Evolutionary conservation across 1,284 basidiomycete species (phyloP).

Genomic region (Apiotrichum gracile): DNA sequence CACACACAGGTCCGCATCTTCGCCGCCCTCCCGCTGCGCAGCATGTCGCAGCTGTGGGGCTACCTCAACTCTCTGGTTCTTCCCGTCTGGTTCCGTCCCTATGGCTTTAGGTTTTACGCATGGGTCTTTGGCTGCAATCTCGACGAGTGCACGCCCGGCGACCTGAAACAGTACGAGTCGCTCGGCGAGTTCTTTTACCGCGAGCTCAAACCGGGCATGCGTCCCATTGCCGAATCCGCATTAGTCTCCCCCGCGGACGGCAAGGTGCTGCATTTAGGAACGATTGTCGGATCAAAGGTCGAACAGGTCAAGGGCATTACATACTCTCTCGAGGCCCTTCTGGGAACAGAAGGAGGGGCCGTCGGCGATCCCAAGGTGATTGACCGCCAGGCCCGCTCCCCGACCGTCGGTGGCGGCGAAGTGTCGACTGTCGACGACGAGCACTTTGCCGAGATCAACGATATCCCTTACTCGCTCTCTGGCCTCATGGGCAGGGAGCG

Average conservation of each 20-base stretch:
- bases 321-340: slow-evolving; percentile 87
- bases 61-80: slow-evolving; percentile 87
- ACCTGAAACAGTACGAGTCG: slow-evolving; percentile 71
- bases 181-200: slow-evolving; percentile 95
- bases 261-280: slow-evolving; percentile 84
- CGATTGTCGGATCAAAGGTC: slow-evolving; percentile 70
- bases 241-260: slow-evolving; percentile 94
- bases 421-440: slow-evolving; percentile 53
- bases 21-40: slow-evolving; percentile 87
- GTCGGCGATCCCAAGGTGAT: slow-evolving; percentile 20
- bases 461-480: slow-evolving; percentile 88
- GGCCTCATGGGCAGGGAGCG: slow-evolving; percentile 60
- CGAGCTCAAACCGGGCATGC: slow-evolving; percentile 70
- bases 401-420: slow-evolving; percentile 44
- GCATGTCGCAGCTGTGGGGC: slow-evolving; percentile 92
- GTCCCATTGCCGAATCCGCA: slow-evolving; percentile 71
- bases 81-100: slow-evolving; percentile 88
- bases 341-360: slow-evolving; percentile 55
- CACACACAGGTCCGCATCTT: slow-evolving; percentile 80
- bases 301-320: slow-evolving; percentile 98
- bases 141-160: slow-evolving; percentile 75
- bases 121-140: slow-evolving; percentile 88
- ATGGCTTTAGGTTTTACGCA: slow-evolving; percentile 79
- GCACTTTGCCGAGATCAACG: slow-evolving; percentile 93
- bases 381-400: slow-evolving; percentile 20